These are phyloP conservation scores for Fusarium nanum DNA, from an alignment of 2,329 filamentous ascomycete species.

Conservation along the genomic window DNA sequence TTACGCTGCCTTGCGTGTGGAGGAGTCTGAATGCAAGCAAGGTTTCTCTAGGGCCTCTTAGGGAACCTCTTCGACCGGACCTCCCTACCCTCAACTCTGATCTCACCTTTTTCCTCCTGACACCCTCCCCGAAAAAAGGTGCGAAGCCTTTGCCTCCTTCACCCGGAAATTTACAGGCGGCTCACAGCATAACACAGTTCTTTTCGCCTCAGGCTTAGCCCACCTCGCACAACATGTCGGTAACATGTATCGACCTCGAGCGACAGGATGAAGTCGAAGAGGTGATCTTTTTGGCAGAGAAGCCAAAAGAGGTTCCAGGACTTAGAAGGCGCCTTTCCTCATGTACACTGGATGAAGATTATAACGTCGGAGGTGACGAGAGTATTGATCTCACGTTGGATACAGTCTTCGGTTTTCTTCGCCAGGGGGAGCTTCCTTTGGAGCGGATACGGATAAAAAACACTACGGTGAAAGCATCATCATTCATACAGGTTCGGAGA, in stretches of 20 bases:
- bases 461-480: slow-evolving; percentile 36
- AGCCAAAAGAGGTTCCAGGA: neutral
- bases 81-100: neutral
- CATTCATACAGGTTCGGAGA: slow-evolving; percentile 47
- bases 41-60: neutral
- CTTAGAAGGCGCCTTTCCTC: slow-evolving; percentile 33
- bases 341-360: slow-evolving; percentile 39
- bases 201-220: slow-evolving; percentile 2
- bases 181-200: slow-evolving; percentile 15
- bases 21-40: neutral
- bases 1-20: neutral
- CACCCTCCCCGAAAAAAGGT: neutral
- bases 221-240: slow-evolving; percentile 14
- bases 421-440: slow-evolving; percentile 41
- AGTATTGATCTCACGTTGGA: slow-evolving; percentile 53
- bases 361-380: slow-evolving; percentile 28
- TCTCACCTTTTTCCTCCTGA: neutral
- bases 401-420: slow-evolving; percentile 22
- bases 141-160: neutral
- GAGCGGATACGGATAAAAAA: slow-evolving; percentile 22
- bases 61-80: neutral
- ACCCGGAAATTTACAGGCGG: neutral
- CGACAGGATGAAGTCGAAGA: slow-evolving; percentile 15
- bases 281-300: slow-evolving; percentile 34
- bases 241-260: slow-evolving; percentile 11